Percentiles rank a stretch among this genome's conserved stretches.
Conservation (phyloP, 2,329 filamentous ascomycete species). For the Aureobasidium namibiae region DNA sequence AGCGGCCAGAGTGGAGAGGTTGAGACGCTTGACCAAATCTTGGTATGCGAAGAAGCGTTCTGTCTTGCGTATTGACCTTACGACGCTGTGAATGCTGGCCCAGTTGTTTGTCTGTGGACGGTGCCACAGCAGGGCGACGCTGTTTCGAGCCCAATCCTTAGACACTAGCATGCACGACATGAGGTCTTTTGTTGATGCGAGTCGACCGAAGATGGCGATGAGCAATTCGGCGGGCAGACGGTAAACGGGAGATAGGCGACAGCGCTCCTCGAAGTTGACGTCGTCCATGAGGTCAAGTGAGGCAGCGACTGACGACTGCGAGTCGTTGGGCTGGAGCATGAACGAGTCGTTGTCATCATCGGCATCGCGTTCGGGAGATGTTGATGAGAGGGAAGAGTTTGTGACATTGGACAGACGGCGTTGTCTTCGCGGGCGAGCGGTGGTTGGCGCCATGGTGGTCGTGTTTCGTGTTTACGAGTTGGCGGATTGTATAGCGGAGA, state of each 20-base stretch:
- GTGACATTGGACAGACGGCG: slow-evolving; percentile 23
- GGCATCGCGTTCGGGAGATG: slow-evolving; percentile 65
- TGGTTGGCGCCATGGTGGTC: not conserved
- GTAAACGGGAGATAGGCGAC: slow-evolving; percentile 69
- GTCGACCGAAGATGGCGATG: slow-evolving; percentile 82
- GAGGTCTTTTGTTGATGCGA: slow-evolving; percentile 64
- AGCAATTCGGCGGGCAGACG: slow-evolving; percentile 88
- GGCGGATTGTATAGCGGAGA: not conserved
- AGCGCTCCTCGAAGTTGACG: slow-evolving; percentile 40
- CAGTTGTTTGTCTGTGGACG: slow-evolving; percentile 84
- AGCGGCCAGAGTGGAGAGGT: slow-evolving; percentile 69
- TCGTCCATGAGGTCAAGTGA: slow-evolving; percentile 62
- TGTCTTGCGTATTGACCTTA: slow-evolving; percentile 62
- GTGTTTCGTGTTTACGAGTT: not conserved
- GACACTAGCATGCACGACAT: slow-evolving; percentile 89
- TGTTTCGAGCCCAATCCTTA: slow-evolving; percentile 85
- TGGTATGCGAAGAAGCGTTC: slow-evolving; percentile 83
- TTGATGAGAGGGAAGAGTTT: slow-evolving; percentile 55
- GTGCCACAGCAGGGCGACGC: slow-evolving; percentile 91
- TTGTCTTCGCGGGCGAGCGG: slow-evolving; percentile 14
- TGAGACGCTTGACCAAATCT: slow-evolving; percentile 84
- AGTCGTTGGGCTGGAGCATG: slow-evolving; percentile 74
- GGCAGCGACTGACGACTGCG: slow-evolving; percentile 79
- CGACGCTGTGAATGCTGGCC: slow-evolving; percentile 72
- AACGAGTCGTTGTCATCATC: slow-evolving; percentile 95